Percentiles rank a stretch among this genome's conserved stretches.
phyloP scores from a whole-genome alignment of 2,329 filamentous ascomycete species.

The Coniochaeta ligniaria region DNA sequence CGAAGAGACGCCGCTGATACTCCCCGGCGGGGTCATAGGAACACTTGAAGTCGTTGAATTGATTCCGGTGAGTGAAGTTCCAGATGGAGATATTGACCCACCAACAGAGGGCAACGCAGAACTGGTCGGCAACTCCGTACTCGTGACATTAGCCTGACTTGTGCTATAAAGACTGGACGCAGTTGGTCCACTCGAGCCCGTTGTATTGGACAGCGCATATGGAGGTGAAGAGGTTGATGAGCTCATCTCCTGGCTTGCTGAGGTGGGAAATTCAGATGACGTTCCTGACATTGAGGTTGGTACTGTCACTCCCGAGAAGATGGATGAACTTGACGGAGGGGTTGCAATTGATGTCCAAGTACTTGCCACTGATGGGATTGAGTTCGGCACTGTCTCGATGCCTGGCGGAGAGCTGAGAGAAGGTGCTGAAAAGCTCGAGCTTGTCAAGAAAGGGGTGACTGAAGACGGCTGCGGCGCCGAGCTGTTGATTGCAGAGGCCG shows the following conservation, averaged over 20 bases:
- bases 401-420: not conserved
- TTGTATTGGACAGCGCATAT: constrained; percentile 6
- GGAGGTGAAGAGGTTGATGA: constrained; percentile 1
- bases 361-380: not conserved
- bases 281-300: not conserved
- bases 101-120: not conserved
- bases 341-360: not conserved
- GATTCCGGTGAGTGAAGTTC: not conserved
- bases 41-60: not conserved
- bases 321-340: not conserved
- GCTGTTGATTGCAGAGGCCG: not conserved
- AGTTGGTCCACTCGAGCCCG: not conserved
- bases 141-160: not conserved
- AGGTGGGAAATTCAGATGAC: not conserved
- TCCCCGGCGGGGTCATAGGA: not conserved
- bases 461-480: not conserved
- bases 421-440: not conserved
- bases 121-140: not conserved
- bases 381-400: not conserved
- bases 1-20: not conserved
- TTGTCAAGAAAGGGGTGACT: not conserved
- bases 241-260: not conserved
- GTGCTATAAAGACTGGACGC: not conserved
- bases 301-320: not conserved
- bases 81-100: not conserved